phyloP scores from a whole-genome alignment of 1,139 yeast species.

The Hansenula lynferdii region DNA sequence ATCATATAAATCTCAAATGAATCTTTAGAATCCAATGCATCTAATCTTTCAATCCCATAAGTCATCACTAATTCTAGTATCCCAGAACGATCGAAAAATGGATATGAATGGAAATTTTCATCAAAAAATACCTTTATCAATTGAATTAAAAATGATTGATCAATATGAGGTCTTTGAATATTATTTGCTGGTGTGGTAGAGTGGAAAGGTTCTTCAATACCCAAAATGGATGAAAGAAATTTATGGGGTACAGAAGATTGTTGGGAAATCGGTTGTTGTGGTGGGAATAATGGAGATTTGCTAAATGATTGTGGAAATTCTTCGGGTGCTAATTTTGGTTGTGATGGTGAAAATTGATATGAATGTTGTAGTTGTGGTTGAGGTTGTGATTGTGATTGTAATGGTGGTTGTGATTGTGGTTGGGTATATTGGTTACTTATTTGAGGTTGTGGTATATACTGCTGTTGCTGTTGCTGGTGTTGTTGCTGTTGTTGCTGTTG shows the following conservation, averaged over 20 bases:
- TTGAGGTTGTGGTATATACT: not conserved
- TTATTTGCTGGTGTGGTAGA: no score
- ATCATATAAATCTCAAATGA: slow-evolving; percentile 43
- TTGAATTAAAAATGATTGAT: not conserved
- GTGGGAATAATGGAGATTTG: not conserved
- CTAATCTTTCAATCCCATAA: slow-evolving; percentile 20
- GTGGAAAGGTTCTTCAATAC: not conserved
- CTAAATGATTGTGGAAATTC: not conserved
- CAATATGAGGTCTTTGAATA: not conserved
- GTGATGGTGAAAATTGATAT: not conserved
- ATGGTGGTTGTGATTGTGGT: not conserved
- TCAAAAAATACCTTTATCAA: not conserved
- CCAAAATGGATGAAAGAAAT: not conserved
- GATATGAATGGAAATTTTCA: slow-evolving; percentile 5
- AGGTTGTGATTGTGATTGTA: not conserved
- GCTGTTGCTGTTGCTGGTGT: not conserved
- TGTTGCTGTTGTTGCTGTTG: not conserved
- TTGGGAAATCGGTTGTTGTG: not conserved
- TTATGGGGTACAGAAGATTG: not conserved
- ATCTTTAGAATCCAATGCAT: slow-evolving; percentile 20
- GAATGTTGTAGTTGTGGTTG: not conserved
- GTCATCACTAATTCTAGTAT: slow-evolving; percentile 24
- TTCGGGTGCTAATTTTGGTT: not conserved
- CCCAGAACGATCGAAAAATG: slow-evolving; percentile 23
- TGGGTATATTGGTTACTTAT: not conserved